Percentiles rank a stretch among this genome's conserved stretches.
phyloP scores from a whole-genome alignment of 2,329 filamentous ascomycete genomes.

The Lizonia empirigonia region DNA sequence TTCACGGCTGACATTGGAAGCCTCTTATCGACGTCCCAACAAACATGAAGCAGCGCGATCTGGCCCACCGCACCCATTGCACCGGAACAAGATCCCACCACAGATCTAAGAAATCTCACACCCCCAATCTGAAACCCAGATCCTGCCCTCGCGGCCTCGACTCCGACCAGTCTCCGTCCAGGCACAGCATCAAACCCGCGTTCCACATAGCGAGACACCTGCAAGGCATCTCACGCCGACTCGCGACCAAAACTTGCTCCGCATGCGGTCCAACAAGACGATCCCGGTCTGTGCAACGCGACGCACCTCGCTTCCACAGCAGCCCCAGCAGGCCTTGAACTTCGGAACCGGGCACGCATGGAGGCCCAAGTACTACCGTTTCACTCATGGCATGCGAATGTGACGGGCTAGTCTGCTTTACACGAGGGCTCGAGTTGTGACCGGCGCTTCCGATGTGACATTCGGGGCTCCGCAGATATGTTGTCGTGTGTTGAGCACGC shows the following conservation, averaged over 20 bases:
- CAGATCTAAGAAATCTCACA: background rate
- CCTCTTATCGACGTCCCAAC: background rate
- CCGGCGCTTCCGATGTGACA: slow-evolving; percentile 1
- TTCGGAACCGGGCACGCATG: background rate
- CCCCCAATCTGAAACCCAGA: background rate
- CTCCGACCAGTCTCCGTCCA: background rate
- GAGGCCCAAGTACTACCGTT: slow-evolving; percentile 13
- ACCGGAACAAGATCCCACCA: background rate
- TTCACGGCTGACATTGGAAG: background rate
- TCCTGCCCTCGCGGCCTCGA: background rate
- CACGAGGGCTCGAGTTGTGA: background rate
- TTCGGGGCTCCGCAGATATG: no score
- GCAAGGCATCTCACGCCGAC: background rate
- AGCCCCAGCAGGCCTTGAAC: background rate
- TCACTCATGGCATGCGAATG: background rate
- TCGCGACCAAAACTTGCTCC: background rate
- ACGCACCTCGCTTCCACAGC: slow-evolving; percentile 14
- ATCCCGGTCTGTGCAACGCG: slow-evolving; percentile 10
- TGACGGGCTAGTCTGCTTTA: background rate
- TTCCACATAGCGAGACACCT: slow-evolving; percentile 6
- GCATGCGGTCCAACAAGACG: background rate
- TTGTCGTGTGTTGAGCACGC: background rate
- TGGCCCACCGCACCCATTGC: no score
- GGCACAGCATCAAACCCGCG: background rate
- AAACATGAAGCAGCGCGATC: no score